Evolutionary conservation across 108 stramenopile genomes (phyloP).

Genomic region (Pseudonitzschia multiseries): DNA sequence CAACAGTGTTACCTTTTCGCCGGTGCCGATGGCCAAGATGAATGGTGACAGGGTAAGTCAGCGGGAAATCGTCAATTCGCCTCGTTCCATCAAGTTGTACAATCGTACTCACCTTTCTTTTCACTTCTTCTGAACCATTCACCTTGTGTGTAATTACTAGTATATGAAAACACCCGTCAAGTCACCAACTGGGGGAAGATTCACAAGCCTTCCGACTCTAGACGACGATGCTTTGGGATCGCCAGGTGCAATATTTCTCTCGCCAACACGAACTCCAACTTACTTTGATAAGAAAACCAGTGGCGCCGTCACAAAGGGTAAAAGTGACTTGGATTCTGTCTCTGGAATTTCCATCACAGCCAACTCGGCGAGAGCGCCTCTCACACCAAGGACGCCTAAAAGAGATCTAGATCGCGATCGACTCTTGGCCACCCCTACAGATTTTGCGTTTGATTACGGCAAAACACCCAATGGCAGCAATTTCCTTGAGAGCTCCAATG

Average conservation of each 20-base stretch:
- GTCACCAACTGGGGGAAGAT: conserved; percentile 39
- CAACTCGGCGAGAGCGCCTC: not conserved
- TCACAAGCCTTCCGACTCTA: conserved; percentile 41
- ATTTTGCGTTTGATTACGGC: conserved; percentile 84
- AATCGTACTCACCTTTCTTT: not conserved
- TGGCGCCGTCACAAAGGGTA: no score
- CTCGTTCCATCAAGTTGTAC: not conserved
- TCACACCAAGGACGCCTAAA: conserved; percentile 33
- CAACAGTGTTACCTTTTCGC: conserved; percentile 41
- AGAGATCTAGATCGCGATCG: conserved; percentile 31
- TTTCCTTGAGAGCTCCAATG: conserved; percentile 58
- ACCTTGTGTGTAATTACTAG: not conserved
- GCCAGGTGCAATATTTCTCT: conserved; percentile 42
- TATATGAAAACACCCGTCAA: conserved; percentile 34
- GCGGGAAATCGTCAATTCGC: not conserved
- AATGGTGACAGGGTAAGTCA: conserved; percentile 3
- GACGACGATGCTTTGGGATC: conserved; percentile 40
- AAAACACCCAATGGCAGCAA: conserved; percentile 36
- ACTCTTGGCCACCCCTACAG: conserved; percentile 64
- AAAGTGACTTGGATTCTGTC: not conserved
- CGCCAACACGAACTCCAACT: conserved; percentile 41
- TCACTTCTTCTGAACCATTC: not conserved
- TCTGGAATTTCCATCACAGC: not conserved
- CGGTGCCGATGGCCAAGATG: conserved; percentile 29
- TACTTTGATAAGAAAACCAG: conserved; percentile 12